Evolutionary conservation across 257 asterid species (phyloP), one percentile per base, ranked within the genome.

Genomic region (Solanum sejunctum): DNA sequence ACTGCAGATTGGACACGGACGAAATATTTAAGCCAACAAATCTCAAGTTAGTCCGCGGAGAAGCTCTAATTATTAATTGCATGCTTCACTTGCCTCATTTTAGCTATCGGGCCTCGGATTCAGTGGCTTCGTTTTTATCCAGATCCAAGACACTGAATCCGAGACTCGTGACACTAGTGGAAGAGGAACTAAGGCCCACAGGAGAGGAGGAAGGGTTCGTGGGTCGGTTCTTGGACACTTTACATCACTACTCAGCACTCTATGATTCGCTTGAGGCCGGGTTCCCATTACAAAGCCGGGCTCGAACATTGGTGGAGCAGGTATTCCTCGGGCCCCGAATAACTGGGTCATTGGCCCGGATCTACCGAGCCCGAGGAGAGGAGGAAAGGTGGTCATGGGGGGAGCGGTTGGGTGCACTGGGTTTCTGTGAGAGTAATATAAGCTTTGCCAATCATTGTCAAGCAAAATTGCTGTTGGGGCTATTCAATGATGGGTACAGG

Each of bases 381-480:
- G 93, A 61, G 6, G 93, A 88, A 3, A 84, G 79, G 16, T 64
- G 78, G 41, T 88, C 95, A 1, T 93, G 97, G 98, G 94, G 89
- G 2, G 88, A 87, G 51, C 89, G 98, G 95, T 78, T 93, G 91
- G 87, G 87, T 23, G 85, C 47, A 1, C 86, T 86, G 66, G 98
- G 98, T 4, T 89, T 86, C 28, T 57, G 77, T 1, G 90, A 93
- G 2, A 84, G 54, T 66, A 66, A 12, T 41, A 88, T 93, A 49
- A 95, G 98, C 86, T 93, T 90, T 86, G 93, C 95, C 0, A 93
- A 91, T 89, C 95, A 91, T 80, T 93, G 98, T 86, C 98, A 95
- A 87, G 94, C 98, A 1, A 93, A 93, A 66, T 82, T 93, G 86
- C 55, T 95, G 49, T 80, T 93, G 79, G 98, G 95, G 41, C 87